phyloP scores from a whole-genome alignment of 2,329 filamentous ascomycete genomes.

The Endoconidiophora polonica region DNA sequence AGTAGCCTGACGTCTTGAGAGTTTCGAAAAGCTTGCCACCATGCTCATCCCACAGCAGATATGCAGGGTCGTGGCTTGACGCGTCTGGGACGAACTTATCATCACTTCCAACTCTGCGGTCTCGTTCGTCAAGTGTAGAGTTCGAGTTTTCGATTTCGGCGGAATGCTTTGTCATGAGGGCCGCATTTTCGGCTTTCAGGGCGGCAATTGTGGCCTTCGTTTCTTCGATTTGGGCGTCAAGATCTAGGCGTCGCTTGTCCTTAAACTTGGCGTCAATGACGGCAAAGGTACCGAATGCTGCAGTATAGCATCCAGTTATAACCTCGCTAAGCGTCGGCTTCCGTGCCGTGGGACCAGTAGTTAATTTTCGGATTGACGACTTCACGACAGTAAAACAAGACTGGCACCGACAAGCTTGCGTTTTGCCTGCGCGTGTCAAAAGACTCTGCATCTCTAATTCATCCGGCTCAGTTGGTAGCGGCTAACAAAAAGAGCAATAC shows the following conservation, averaged over 20 bases:
- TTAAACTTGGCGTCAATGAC: slow-evolving; percentile 45
- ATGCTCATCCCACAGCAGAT: slow-evolving; percentile 11
- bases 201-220: slow-evolving; percentile 13
- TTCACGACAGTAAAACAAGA: slow-evolving; percentile 38
- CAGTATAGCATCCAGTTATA: slow-evolving; percentile 51
- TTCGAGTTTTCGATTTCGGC: not conserved
- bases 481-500: not conserved
- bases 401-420: slow-evolving; percentile 44
- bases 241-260: slow-evolving; percentile 37
- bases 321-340: slow-evolving; percentile 35
- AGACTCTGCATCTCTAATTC: slow-evolving; percentile 41
- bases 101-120: slow-evolving; percentile 1
- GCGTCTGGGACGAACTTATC: slow-evolving; percentile 9
- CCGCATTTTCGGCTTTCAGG: slow-evolving; percentile 11
- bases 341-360: slow-evolving; percentile 32
- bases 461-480: not conserved
- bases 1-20: slow-evolving; percentile 7
- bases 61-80: slow-evolving; percentile 10
- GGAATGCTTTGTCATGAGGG: slow-evolving; percentile 9
- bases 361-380: slow-evolving; percentile 24
- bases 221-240: slow-evolving; percentile 35
- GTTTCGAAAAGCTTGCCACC: slow-evolving; percentile 8
- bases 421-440: slow-evolving; percentile 50
- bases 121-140: not conserved
- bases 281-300: slow-evolving; percentile 47